Evolutionary conservation across 345 rosid genomes (phyloP).

Genomic region (Lepidium africanum): DNA sequence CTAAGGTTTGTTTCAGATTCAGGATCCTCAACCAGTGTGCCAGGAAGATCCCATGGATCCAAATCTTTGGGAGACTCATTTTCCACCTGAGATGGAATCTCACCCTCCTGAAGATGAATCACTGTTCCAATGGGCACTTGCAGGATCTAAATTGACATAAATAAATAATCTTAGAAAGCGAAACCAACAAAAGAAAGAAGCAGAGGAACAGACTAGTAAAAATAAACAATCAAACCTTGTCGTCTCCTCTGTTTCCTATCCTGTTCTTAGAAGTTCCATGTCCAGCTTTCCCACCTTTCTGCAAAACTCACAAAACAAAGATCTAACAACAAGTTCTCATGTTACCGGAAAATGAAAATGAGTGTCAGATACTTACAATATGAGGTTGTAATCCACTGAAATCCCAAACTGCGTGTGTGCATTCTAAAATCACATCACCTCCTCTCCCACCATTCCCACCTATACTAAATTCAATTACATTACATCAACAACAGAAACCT

Average conservation of each 20-base stretch:
- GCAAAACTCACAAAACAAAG: slow-evolving; percentile 12
- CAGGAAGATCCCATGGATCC: slow-evolving; percentile 97
- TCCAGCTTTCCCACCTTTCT: slow-evolving; percentile 77
- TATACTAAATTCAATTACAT: slow-evolving; percentile 28
- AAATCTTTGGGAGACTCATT: slow-evolving; percentile 30
- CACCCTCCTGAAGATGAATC: slow-evolving; percentile 76
- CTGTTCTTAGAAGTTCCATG: slow-evolving; percentile 78
- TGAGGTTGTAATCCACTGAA: slow-evolving; percentile 83
- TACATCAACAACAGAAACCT: neutral
- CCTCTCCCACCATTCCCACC: slow-evolving; percentile 98
- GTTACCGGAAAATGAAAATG: neutral
- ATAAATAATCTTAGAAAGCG: neutral
- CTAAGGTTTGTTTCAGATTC: slow-evolving; percentile 11
- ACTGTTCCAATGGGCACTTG: slow-evolving; percentile 87
- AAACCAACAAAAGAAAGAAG: neutral
- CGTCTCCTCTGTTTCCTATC: slow-evolving; percentile 85
- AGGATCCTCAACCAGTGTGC: slow-evolving; percentile 41
- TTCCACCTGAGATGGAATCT: slow-evolving; percentile 45
- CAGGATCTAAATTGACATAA: slow-evolving; percentile 39
- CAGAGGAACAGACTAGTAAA: slow-evolving; percentile 2
- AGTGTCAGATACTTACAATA: slow-evolving; percentile 40
- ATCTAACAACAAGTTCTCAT: neutral
- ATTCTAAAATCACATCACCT: slow-evolving; percentile 86
- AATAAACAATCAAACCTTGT: slow-evolving; percentile 45
- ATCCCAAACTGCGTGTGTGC: slow-evolving; percentile 84